Percentiles rank a stretch among this genome's conserved stretches.
Conservation (phyloP, 2,329 filamentous ascomycete genomes). For the Botrytis cinerea region DNA sequence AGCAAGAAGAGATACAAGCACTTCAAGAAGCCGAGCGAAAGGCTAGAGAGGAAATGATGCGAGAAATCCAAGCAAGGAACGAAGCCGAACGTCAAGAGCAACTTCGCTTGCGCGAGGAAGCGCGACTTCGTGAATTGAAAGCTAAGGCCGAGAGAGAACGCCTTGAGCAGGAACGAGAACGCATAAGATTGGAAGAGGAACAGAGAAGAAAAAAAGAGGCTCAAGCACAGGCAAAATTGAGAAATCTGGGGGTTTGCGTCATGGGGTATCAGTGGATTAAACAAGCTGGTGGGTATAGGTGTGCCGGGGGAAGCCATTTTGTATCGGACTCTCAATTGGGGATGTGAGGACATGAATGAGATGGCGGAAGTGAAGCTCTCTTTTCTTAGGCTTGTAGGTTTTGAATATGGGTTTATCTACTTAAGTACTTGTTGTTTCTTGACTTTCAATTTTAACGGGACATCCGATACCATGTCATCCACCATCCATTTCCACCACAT, state of each 20-base stretch:
- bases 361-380: not conserved
- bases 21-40: slow-evolving; percentile 27
- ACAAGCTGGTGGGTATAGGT: slow-evolving; percentile 59
- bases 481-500: not conserved
- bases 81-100: slow-evolving; percentile 22
- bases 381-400: not conserved
- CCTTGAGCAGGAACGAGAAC: slow-evolving; percentile 43
- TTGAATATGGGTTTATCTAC: not conserved
- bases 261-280: slow-evolving; percentile 63
- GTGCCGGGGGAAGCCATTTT: slow-evolving; percentile 61
- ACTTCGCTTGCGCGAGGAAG: slow-evolving; percentile 34
- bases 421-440: not conserved
- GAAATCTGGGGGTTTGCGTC: slow-evolving; percentile 56
- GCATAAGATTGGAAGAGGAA: slow-evolving; percentile 45
- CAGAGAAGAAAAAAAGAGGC: slow-evolving; percentile 46
- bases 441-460: too few species aligned
- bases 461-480: not conserved
- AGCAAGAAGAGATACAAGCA: slow-evolving; percentile 20
- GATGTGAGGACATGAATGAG: not conserved
- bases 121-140: slow-evolving; percentile 38
- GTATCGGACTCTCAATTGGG: slow-evolving; percentile 46
- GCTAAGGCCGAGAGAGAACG: slow-evolving; percentile 38
- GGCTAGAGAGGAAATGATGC: slow-evolving; percentile 28
- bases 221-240: slow-evolving; percentile 51
- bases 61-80: slow-evolving; percentile 13